Percentiles rank a stretch among this genome's conserved stretches.
phyloP scores from a whole-genome alignment of 768 basidiomycete genomes.

The Ramaria rubella region DNA sequence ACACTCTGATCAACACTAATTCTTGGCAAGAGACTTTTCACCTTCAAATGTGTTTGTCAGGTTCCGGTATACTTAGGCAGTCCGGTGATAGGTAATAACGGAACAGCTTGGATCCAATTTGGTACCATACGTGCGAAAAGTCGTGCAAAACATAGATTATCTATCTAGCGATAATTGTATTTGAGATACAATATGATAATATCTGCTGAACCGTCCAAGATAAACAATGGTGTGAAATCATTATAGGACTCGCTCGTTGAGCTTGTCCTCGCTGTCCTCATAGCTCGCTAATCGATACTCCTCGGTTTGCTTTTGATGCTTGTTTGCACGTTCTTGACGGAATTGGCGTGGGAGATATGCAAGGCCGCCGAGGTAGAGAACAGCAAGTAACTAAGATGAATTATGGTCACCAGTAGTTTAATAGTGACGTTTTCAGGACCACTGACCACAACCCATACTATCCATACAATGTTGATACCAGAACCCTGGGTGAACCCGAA shows the following conservation, averaged over 20 bases:
- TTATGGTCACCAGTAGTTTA: not conserved
- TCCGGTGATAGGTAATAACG: too few relatives aligned
- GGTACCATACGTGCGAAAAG: too few relatives aligned
- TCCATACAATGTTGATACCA: slow-evolving; percentile 37
- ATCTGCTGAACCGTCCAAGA: not conserved
- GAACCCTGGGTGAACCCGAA: slow-evolving; percentile 15
- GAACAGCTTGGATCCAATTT: too few relatives aligned
- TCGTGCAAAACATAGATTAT: too few relatives aligned
- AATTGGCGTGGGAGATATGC: slow-evolving; percentile 36
- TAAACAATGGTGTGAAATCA: not conserved
- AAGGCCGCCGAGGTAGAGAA: slow-evolving; percentile 40
- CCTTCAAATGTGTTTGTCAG: too few relatives aligned
- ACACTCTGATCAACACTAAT: too few relatives aligned
- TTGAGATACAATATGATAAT: not conserved
- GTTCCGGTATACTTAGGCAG: too few relatives aligned
- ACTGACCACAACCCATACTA: slow-evolving; percentile 44
- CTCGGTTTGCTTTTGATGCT: not conserved
- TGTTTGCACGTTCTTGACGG: slow-evolving; percentile 33
- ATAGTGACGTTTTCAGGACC: not conserved
- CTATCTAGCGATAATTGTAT: too few relatives aligned
- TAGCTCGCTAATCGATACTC: not conserved
- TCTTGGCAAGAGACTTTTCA: too few relatives aligned
- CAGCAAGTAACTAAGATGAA: slow-evolving; percentile 33
- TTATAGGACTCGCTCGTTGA: not conserved
- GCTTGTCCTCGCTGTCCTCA: not conserved